These are phyloP conservation scores for Anthracocystis setariae DNA, from an alignment of 1,284 basidiomycete species.

Conservation along the genomic window DNA sequence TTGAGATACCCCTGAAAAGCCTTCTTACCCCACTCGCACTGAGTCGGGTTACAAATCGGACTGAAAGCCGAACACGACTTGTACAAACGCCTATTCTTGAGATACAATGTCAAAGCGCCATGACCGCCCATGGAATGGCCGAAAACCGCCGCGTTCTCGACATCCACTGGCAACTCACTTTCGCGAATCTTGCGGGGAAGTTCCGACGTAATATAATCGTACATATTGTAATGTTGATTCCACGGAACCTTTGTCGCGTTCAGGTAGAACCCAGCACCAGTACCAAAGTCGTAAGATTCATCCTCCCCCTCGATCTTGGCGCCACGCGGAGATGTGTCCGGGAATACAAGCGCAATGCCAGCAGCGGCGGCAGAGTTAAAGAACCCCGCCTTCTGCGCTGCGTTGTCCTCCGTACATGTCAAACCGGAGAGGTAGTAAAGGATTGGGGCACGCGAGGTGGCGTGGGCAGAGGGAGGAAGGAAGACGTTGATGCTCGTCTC, in stretches of 20 bases:
- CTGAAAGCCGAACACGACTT: constrained; percentile 92
- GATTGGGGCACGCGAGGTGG: constrained; percentile 72
- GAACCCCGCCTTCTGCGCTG: constrained; percentile 68
- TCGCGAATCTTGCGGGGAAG: constrained; percentile 46
- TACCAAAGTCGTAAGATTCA: constrained; percentile 76
- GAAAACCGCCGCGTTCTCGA: constrained; percentile 48
- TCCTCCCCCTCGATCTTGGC: constrained; percentile 86
- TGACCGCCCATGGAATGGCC: constrained; percentile 87
- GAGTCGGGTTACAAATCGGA: constrained; percentile 87
- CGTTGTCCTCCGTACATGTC: constrained; percentile 96
- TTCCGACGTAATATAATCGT: constrained; percentile 57
- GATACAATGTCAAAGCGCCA: constrained; percentile 90
- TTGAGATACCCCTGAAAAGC: constrained; percentile 88
- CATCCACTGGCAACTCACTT: constrained; percentile 53
- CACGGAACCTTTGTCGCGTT: constrained; percentile 64
- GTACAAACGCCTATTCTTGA: constrained; percentile 76
- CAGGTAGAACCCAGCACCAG: constrained; percentile 65
- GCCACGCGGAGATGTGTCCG: constrained; percentile 93
- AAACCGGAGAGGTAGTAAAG: constrained; percentile 91
- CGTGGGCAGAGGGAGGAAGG: constrained; percentile 76
- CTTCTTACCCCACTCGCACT: constrained; percentile 90
- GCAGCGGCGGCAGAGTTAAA: constrained; percentile 56
- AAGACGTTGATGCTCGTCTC: constrained; percentile 89
- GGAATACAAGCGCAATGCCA: constrained; percentile 88
- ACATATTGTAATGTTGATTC: constrained; percentile 63